Conservation (phyloP, 345 rosid species). For the Eutrema japonicum region DNA sequence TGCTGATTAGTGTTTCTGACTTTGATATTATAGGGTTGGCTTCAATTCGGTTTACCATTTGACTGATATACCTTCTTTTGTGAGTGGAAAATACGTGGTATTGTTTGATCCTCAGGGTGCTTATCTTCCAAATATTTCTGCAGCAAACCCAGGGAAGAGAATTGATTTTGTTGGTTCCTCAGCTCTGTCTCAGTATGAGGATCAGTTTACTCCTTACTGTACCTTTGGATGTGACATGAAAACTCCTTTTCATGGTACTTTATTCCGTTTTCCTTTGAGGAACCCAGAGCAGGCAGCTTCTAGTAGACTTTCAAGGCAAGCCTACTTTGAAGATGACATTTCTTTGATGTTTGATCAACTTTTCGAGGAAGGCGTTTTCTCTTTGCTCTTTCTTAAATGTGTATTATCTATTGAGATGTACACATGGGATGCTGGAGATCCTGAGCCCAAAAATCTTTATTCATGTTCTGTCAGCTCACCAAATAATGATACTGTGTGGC, state of each 20-base stretch:
- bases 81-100: conserved; percentile 83
- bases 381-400: conserved; percentile 82
- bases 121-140: conserved; percentile 81
- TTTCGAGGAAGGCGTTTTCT: conserved; percentile 75
- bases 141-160: conserved; percentile 93
- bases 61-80: conserved; percentile 95
- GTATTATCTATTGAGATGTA: conserved; percentile 77
- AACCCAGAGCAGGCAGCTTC: conserved; percentile 69
- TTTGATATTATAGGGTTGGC: conserved; percentile 65
- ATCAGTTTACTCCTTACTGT: conserved; percentile 85
- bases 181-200: conserved; percentile 64
- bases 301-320: conserved; percentile 92
- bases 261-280: conserved; percentile 93
- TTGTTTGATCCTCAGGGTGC: conserved; percentile 90
- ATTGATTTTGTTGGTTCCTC: conserved; percentile 79
- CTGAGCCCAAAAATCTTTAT: conserved; percentile 72
- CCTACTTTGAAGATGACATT: conserved; percentile 64
- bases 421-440: conserved; percentile 71
- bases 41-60: conserved; percentile 96
- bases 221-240: conserved; percentile 94
- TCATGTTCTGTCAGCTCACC: conserved; percentile 58
- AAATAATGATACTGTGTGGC: conserved; percentile 61
- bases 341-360: conserved; percentile 75
- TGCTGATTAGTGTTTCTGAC: conserved; percentile 28
- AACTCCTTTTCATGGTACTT: conserved; percentile 69